Base-by-base conservation (phyloP, 768 basidiomycete species). In the Exsudoporus frostii region DNA sequence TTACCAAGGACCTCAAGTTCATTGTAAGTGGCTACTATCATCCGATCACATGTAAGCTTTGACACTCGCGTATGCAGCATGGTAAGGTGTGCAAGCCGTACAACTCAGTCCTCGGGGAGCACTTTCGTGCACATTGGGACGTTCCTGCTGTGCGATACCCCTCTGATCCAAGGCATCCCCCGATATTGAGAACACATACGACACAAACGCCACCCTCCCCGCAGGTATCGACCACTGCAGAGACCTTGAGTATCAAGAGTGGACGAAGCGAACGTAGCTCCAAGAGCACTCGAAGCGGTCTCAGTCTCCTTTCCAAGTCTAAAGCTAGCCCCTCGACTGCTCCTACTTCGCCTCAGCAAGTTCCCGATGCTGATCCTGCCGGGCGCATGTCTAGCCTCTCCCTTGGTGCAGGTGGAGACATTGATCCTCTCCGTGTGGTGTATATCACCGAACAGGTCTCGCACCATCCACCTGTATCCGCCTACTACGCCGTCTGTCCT, bases 381-480 rank as follows among this genome's bases (percentile, higher is more conserved):
- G 84, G 80, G 6, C 76, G 76, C 53, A 76, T 85, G 63, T 88
- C 86, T 17, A 82, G 75, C 49, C 79, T 88, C 41, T 84, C 76
- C 61, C 76, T 90, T 32, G 73, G 65, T 32, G 68, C 71, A 44
- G 70, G 63, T 36, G 67, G 34, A 9, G 65, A 66, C 3, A 57
- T 72, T 36, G 69, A 69, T 6, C 68, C 72, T 45, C 69, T 84
- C 15, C 87, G 92, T 32, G 82, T 95, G 40, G 80, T 83, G 7
- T 96, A 82, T 69, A 71, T 95, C 43, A 96, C 93, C 14, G 95
- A 97, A 69, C 95, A 97, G 71, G 85, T 98, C 43, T 97, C 91
- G 2, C 97, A 99, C 72, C 97, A 99, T 64, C 97, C 97, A 0
- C 97, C 97, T 3, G 83, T 98, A 29, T 96, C 92, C 1, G 85